Evolutionary conservation across 2,329 filamentous ascomycete genomes (phyloP), one percentile per base, ranked within the genome.

Genomic region (Alternaria sp.): DNA sequence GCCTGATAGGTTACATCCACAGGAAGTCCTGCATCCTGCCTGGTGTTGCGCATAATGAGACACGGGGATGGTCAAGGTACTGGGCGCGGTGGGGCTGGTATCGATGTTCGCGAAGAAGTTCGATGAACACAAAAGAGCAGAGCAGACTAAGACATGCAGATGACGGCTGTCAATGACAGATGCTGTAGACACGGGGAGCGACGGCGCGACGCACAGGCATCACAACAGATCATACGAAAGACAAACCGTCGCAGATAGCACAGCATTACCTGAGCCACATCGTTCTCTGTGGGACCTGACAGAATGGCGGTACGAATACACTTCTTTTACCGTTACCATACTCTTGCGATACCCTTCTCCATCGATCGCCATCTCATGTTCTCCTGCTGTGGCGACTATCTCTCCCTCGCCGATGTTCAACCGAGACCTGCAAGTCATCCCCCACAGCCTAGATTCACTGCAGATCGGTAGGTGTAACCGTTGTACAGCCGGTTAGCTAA

Each of bases 1-100:
- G 18, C 61, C 64, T 71, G 69, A 75, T 69, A 73, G 67, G 63
- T 69, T 69, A 71, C 68, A 68, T 70, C 51, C 36, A 63, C 53
- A 64, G 51, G 28, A 54, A 36, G 54, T 58, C 66, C 51, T 64
- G 63, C 56, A 42, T 28, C 38, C 14, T 16, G 16, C n/a, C 28
- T 8, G 18, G 14, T 36, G 34, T 51, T 16, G 38, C 46, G 41
- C 26, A 41, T 43, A 16, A 28, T 39, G 56, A 59, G 46, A 59
- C 59, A 64, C 38, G 55, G 51, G 54, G 22, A 48, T 36, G 59
- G 53, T 57, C 59, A 24, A 56, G 18, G 52, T 30, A 39, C 7
- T 12, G 36, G 58, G 54, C 57, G 41, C 6, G 39, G 49, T 28
- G 43, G 60, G 48, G 47, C 39, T 60, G 39, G 46, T 18, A 51